Percentiles rank a stretch among this genome's conserved stretches.
phyloP scores from a whole-genome alignment of 129 eudicot genomes.

The Artemisia argyi region DNA sequence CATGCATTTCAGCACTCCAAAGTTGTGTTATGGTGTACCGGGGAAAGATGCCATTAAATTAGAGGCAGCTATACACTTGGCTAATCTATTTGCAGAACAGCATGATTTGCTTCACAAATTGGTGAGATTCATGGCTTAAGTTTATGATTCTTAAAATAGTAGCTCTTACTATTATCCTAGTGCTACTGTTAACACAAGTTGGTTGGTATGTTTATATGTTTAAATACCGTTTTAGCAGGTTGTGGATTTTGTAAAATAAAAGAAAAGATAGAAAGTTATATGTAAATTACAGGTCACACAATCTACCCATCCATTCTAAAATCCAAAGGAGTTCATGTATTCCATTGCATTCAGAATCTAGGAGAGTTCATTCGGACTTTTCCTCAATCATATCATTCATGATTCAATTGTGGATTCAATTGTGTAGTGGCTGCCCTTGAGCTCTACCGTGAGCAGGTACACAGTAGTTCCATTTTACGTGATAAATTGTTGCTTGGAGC shows the following conservation, averaged over 20 bases:
- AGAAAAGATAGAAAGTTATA: background rate
- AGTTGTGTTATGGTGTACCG: too few species aligned
- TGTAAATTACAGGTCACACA: slow-evolving; percentile 65
- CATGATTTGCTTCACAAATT: slow-evolving; percentile 98
- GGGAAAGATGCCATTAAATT: too few species aligned
- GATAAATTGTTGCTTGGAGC: slow-evolving; percentile 96
- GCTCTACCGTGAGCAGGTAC: slow-evolving; percentile 26
- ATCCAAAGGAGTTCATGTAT: slow-evolving; percentile 88
- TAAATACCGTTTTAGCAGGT: background rate
- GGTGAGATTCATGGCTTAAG: slow-evolving; percentile 41
- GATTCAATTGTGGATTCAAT: slow-evolving; percentile 93
- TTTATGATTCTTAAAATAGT: background rate
- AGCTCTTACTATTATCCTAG: too few species aligned
- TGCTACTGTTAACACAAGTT: background rate
- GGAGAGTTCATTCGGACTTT: slow-evolving; percentile 95
- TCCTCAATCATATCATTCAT: slow-evolving; percentile 96
- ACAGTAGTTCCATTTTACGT: slow-evolving; percentile 88
- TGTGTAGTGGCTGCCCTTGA: slow-evolving; percentile 52
- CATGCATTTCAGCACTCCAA: too few species aligned
- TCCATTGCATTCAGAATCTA: slow-evolving; percentile 79
- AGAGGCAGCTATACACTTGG: too few species aligned
- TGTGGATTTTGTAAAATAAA: background rate
- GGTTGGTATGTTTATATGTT: background rate
- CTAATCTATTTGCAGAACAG: slow-evolving; percentile 85
- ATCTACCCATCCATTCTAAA: slow-evolving; percentile 81